Base-by-base conservation (phyloP, 129 eudicot genomes). In the Ambrosia artemisiifolia region DNA sequence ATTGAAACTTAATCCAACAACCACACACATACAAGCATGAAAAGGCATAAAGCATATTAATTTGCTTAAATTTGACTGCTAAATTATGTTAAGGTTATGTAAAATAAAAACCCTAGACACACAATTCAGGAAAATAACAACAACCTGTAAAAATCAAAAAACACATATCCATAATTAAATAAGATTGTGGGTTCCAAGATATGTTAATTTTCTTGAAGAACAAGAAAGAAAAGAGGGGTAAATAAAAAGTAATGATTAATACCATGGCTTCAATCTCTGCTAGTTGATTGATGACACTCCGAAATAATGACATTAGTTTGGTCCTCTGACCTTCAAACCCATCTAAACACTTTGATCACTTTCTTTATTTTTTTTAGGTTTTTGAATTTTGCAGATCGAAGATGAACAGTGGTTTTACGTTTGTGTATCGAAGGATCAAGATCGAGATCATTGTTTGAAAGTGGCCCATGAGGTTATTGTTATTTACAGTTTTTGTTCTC, bases 221-320 rank as follows among this genome's bases (percentile, higher is more conserved):
- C 12, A 19, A 40, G 30, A 24, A 56, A 36, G 33, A 34, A 10
- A 7, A 16, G 7, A 13, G 20, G 63, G 74, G 20, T 32, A 14
- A 63, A n/a, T 11, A 6, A 44, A 5, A 38, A 36, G 4, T 4
- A 4, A 36, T 4, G 6, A 40, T 6, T 40, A 40, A 36, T 84
- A 84, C 88, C 96, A 90, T 87, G 53, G 86, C 85, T 85, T 87
- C 79, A 44, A 81, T 78, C 30, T 81, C 88, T 69, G 88, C 85
- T 67, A 83, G 79, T 70, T 80, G 91, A 78, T 87, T 87, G 63
- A 85, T 78, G 56, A 85, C 79, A 71, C 76, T 69, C 89, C 79
- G 85, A 81, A 87, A 85, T 73, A 86, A 65, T 82, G 91, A 87
- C 90, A 90, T 90, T 72, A 86, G 84, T 80, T 64, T 53, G 51